Percentiles rank a stretch among this genome's conserved stretches.
Conservation (phyloP, 2,329 filamentous ascomycete species). For the Colletotrichum theobromicola region DNA sequence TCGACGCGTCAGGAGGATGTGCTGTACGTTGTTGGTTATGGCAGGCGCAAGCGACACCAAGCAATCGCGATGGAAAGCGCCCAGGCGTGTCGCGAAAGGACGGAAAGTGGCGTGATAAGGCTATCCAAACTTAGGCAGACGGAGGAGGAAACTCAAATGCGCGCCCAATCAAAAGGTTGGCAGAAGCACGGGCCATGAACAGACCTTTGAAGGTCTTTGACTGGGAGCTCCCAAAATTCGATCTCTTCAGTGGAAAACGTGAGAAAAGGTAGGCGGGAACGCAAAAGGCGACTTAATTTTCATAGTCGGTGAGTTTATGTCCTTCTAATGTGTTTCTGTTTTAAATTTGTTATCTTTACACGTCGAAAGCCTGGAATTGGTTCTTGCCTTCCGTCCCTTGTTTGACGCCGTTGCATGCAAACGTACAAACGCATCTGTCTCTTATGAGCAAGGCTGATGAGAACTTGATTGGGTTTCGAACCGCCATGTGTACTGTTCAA, state of each 20-base stretch:
- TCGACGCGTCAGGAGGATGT: not conserved
- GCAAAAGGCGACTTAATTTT: not conserved
- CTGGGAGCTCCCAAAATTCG: not conserved
- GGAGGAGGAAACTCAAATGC: not conserved
- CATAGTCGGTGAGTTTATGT: not conserved
- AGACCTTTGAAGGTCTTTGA: not conserved
- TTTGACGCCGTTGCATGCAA: not conserved
- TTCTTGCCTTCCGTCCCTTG: not conserved
- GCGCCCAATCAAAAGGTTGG: not conserved
- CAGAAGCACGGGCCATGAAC: not conserved
- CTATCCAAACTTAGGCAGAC: not conserved
- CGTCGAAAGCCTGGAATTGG: not conserved
- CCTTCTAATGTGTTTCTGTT: not conserved
- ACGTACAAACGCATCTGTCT: not conserved
- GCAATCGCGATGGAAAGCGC: not conserved
- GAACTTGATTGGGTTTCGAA: not conserved
- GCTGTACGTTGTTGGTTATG: not conserved
- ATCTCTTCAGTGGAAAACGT: constrained; percentile 2
- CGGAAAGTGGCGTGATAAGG: not conserved
- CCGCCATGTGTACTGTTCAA: not conserved
- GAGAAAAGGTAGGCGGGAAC: not conserved
- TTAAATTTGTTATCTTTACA: not conserved
- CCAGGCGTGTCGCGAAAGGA: not conserved
- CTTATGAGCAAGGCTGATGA: not conserved
- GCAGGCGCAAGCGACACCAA: not conserved